phyloP scores from a whole-genome alignment of 176 grass and related monocot species.

The maize (Zea mays) region DNA sequence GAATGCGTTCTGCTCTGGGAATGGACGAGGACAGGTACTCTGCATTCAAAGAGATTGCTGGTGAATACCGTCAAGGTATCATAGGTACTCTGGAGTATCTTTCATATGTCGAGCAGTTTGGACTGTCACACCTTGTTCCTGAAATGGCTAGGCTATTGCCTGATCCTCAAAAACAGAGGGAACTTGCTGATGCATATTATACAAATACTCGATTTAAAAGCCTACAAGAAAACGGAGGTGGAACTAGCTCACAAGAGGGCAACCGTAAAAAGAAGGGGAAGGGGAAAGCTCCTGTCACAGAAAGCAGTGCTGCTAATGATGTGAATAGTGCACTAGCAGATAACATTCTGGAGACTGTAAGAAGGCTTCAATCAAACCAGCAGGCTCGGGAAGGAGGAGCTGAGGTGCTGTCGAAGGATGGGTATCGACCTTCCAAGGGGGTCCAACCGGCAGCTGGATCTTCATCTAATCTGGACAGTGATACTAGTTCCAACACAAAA shows the following conservation, averaged over 20 bases:
- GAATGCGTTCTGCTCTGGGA: slow-evolving; percentile 64
- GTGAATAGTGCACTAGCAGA: slow-evolving; percentile 41
- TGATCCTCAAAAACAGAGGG: slow-evolving; percentile 72
- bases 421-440: slow-evolving; percentile 66
- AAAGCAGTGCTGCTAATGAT: slow-evolving; percentile 50
- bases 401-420: slow-evolving; percentile 78
- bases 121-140: slow-evolving; percentile 73
- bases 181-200: slow-evolving; percentile 76
- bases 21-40: slow-evolving; percentile 72
- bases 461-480: slow-evolving; percentile 31
- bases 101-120: slow-evolving; percentile 92
- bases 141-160: slow-evolving; percentile 85
- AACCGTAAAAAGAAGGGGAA: slow-evolving; percentile 57
- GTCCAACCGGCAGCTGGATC: slow-evolving; percentile 14
- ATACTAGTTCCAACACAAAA: background rate
- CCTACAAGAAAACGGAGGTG: slow-evolving; percentile 45
- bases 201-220: slow-evolving; percentile 53
- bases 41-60: slow-evolving; percentile 81
- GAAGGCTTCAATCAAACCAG: slow-evolving; percentile 57
- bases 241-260: slow-evolving; percentile 38
- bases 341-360: slow-evolving; percentile 59
- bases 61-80: slow-evolving; percentile 71
- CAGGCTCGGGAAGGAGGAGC: slow-evolving; percentile 52
- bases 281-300: slow-evolving; percentile 38
- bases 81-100: slow-evolving; percentile 82